These are phyloP conservation scores for Phytophthora idaei DNA, from an alignment of 352 stramenopile genomes.

Conservation along the genomic window DNA sequence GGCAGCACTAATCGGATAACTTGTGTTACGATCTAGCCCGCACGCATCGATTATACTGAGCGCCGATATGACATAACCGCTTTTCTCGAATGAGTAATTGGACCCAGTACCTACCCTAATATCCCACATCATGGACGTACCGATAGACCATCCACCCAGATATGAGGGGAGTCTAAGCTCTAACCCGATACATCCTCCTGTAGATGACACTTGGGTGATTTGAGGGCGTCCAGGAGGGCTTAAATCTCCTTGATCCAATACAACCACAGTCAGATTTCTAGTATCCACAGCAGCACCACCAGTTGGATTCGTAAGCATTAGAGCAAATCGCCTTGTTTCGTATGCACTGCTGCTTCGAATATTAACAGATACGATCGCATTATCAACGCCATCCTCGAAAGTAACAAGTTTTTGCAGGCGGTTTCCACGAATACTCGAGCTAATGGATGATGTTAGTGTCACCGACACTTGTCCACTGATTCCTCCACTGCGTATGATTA, in stretches of 20 bases:
- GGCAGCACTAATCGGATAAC: conserved; percentile 35
- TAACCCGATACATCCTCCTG: conserved; percentile 42
- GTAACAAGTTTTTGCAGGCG: conserved; percentile 33
- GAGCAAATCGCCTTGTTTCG: conserved; percentile 29
- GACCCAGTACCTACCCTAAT: background rate
- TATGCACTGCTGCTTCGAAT: conserved; percentile 43
- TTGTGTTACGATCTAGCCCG: conserved; percentile 30
- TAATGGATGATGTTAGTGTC: conserved; percentile 36
- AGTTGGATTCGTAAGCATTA: conserved; percentile 37
- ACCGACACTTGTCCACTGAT: conserved; percentile 31
- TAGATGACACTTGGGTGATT: conserved; percentile 3
- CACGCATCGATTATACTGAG: conserved; percentile 10
- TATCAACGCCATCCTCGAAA: conserved; percentile 35
- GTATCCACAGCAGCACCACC: conserved; percentile 23
- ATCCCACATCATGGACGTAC: background rate
- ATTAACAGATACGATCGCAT: conserved; percentile 15
- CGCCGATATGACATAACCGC: background rate
- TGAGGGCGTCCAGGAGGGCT: conserved; percentile 40
- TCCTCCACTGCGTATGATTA: conserved; percentile 14
- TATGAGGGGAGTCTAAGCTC: conserved; percentile 31
- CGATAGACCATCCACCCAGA: conserved; percentile 23
- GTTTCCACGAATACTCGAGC: conserved; percentile 29
- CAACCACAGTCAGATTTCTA: conserved; percentile 24
- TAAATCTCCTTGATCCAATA: conserved; percentile 50
- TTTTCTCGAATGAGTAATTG: background rate